Percentiles rank a stretch among this genome's conserved stretches.
Conservation (phyloP, 768 basidiomycete genomes). For the Kwoniella sp. region DNA sequence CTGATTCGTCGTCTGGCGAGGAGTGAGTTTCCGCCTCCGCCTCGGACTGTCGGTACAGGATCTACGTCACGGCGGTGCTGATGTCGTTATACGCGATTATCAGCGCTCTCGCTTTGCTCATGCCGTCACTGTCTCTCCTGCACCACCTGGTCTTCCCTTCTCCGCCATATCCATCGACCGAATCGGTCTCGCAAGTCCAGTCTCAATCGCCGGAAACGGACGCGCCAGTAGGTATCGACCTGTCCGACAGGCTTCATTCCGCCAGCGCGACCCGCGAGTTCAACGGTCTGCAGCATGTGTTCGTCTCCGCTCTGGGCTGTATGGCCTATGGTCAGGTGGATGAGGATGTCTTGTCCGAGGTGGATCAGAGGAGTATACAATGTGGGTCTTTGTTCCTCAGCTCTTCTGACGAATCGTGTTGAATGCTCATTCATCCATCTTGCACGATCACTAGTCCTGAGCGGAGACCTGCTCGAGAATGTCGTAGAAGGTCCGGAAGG, state of each 20-base stretch:
- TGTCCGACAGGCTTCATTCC: slow-evolving; percentile 13
- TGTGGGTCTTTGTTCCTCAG: slow-evolving; percentile 14
- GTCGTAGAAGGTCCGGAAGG: slow-evolving; percentile 48
- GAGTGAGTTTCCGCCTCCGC: slow-evolving; percentile 16
- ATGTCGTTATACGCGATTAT: neutral
- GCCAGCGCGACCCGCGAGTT: slow-evolving; percentile 30
- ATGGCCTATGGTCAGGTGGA: slow-evolving; percentile 39
- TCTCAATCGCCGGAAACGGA: neutral
- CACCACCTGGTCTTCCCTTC: slow-evolving; percentile 36
- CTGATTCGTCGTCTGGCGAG: neutral
- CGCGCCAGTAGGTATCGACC: slow-evolving; percentile 17
- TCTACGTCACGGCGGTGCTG: neutral
- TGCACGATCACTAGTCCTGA: slow-evolving; percentile 42
- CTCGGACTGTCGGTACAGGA: neutral
- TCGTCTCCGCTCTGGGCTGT: slow-evolving; percentile 36
- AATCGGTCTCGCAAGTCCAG: slow-evolving; percentile 13
- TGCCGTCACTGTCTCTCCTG: slow-evolving; percentile 15
- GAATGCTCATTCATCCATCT: no score
- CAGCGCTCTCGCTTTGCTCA: slow-evolving; percentile 18
- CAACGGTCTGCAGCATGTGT: slow-evolving; percentile 36
- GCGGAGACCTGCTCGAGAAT: slow-evolving; percentile 42
- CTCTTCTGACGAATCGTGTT: no score
- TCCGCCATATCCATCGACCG: slow-evolving; percentile 1
- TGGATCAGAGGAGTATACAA: slow-evolving; percentile 17
- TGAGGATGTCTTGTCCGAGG: slow-evolving; percentile 10